Evolutionary conservation across 73 alveolate genomes (phyloP).

Genomic region (Paramecium tetraurelia): DNA sequence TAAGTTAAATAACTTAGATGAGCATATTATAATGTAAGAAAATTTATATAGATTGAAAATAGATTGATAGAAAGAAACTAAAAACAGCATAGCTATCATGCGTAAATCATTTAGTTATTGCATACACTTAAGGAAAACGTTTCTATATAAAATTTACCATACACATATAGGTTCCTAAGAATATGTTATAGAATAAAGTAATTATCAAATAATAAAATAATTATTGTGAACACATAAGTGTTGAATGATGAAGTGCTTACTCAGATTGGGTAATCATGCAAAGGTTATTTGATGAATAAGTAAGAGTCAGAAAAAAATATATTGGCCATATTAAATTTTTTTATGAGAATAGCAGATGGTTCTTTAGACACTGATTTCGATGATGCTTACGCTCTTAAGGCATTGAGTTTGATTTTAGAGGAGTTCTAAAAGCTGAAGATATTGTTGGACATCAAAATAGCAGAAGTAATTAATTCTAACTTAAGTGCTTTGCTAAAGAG

Average conservation of each 20-base stretch:
- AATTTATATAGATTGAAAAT: neutral
- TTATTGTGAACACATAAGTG: neutral
- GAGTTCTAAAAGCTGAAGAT: neutral
- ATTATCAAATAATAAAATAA: neutral
- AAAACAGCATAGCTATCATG: neutral
- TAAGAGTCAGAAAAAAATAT: neutral
- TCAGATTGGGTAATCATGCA: neutral
- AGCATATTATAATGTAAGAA: neutral
- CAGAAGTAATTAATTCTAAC: neutral
- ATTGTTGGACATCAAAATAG: neutral
- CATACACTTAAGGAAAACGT: neutral
- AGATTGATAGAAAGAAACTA: neutral
- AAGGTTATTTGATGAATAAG: neutral
- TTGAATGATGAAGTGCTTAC: neutral
- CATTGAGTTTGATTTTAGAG: neutral
- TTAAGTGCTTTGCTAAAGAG: neutral
- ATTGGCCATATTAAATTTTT: neutral
- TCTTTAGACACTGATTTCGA: neutral
- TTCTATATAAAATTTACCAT: neutral
- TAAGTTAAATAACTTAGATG: neutral
- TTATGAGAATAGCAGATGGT: neutral
- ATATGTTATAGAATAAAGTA: neutral
- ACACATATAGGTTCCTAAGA: neutral
- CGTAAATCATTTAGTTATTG: neutral
- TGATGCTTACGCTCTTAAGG: neutral